phyloP scores from a whole-genome alignment of 225 moss, liverwort and hornwort genomes.

The Pseudisothecium myosuroides region DNA sequence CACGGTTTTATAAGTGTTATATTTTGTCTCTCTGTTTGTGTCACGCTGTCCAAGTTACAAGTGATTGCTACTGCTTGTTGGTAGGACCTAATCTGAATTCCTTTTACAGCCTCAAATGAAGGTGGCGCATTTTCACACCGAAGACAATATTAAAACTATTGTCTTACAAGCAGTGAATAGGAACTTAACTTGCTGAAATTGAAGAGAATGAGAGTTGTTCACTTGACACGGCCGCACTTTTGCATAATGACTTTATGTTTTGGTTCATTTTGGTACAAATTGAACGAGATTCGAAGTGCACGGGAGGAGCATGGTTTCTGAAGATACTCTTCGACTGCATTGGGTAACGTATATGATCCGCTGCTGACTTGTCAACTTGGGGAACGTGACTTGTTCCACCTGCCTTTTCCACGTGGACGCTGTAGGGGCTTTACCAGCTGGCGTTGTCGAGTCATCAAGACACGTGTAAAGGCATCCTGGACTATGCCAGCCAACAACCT shows the following conservation, averaged over 20 bases:
- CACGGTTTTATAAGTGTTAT: not conserved
- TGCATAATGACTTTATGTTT: not conserved
- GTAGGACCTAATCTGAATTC: not conserved
- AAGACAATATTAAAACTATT: not conserved
- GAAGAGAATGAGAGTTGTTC: not conserved
- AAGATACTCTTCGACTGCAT: not conserved
- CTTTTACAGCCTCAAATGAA: not conserved
- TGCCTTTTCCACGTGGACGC: constrained; percentile 1
- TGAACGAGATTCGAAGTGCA: not conserved
- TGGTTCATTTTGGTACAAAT: not conserved
- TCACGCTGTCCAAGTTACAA: not conserved
- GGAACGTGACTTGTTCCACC: not conserved
- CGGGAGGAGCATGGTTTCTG: not conserved
- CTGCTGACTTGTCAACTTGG: not conserved
- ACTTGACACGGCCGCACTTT: not conserved
- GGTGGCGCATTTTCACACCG: not conserved
- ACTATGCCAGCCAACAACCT: not conserved
- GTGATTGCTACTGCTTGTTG: not conserved
- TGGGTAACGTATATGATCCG: not conserved
- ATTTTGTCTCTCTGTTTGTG: not conserved
- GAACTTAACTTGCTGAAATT: not conserved
- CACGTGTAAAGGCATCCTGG: not conserved
- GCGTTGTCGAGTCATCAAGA: not conserved
- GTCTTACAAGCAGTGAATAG: not conserved
- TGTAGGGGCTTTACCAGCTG: not conserved